These are phyloP conservation scores for Sporothrix dimorphospora DNA, from an alignment of 2,329 filamentous ascomycete genomes.

Conservation along the genomic window DNA sequence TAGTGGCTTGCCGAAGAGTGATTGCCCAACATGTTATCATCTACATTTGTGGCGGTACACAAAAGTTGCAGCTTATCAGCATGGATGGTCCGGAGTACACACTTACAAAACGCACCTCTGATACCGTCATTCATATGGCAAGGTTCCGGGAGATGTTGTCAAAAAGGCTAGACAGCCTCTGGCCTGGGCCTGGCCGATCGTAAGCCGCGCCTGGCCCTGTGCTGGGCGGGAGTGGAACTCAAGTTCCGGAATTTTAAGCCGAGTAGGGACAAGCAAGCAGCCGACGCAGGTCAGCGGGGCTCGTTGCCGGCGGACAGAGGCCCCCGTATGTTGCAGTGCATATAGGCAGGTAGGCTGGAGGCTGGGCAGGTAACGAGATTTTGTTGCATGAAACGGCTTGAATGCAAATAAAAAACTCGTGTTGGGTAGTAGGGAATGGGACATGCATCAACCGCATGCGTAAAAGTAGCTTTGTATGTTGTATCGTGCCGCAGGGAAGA, in stretches of 20 bases:
- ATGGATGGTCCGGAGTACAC: too few species aligned
- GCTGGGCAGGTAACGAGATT: neutral
- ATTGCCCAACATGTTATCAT: neutral
- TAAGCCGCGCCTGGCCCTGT: neutral
- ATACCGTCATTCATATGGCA: neutral
- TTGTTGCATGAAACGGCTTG: neutral
- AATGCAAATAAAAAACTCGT: neutral
- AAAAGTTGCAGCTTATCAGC: neutral
- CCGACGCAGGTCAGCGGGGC: neutral
- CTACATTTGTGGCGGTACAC: neutral
- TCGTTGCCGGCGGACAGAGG: neutral
- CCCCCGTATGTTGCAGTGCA: conserved; percentile 1
- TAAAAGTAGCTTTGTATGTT: neutral
- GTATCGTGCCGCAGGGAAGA: neutral
- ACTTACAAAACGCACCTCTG: neutral
- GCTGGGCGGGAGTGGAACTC: neutral
- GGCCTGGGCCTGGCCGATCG: neutral
- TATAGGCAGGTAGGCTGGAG: conserved; percentile 1
- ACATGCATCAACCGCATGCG: neutral
- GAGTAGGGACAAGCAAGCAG: neutral
- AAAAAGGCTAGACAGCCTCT: neutral
- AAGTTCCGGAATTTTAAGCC: neutral
- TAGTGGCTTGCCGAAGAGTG: neutral
- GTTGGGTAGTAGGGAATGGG: neutral
- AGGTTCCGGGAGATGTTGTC: neutral